Base-by-base conservation (phyloP, 2,329 filamentous ascomycete species). In the Fusarium musae region DNA sequence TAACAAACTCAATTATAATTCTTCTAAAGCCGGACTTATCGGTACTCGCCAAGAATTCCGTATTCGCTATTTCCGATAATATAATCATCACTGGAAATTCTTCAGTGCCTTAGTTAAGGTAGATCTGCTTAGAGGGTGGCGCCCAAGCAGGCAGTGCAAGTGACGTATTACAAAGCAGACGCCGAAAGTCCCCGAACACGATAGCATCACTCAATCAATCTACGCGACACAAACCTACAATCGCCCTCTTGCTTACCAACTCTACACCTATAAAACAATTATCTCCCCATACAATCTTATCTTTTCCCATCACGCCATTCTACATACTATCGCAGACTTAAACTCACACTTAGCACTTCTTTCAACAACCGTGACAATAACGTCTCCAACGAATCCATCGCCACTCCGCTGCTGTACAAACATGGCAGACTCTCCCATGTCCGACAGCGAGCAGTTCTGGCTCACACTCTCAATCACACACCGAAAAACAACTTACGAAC, bases 391-490 rank as follows among this genome's bases (percentile, higher is more conserved):
- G 26, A 30, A 37, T 4, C 56, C 67, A 64, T 72, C 69, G 58
- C 68, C 69, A 60, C 69, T 68, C 16, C 47, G 53, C 59, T 68
- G 68, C 54, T 56, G 60, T 46, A 64, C 59, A 40, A 73, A 57
- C 63, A 77, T 76, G 74, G 39, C 65, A 28, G 70, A 75, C 59
- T 63, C 63, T 30, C 62, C 70, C 53, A 66, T 69, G 56, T 72
- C 73, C 34, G 69, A 76, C 61, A 63, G 66, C 56, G 63, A 60
- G 69, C 73, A 73, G 54, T 71, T 68, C 58, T 79, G 77, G 66
- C 80, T 89, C 71, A 81, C 82, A 44, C 81, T 90, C 47, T 82
- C 78, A 10, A 74, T 90, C 61, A 83, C 80, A 13, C 84, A 88
- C 72, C 85, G 86, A 73, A 85, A 85, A 63, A 80, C 80, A 32